phyloP scores from a whole-genome alignment of 208 protist genomes.

The Naegleria fowleri region DNA sequence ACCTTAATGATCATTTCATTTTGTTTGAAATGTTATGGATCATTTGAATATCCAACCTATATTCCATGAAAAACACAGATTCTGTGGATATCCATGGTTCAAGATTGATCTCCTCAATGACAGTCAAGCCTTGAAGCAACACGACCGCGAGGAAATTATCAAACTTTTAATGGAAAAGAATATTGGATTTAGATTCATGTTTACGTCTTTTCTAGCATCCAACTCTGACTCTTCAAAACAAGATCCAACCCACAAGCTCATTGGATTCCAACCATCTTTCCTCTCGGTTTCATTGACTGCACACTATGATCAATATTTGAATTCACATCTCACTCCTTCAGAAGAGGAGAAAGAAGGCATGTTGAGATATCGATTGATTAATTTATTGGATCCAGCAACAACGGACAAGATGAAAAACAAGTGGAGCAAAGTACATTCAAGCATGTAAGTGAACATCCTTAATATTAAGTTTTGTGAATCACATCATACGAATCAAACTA shows the following conservation, averaged over 20 bases:
- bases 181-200: neutral
- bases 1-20: too few relatives aligned
- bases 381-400: conserved; percentile 37
- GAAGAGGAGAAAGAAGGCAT: neutral
- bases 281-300: too few relatives aligned
- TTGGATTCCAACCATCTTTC: too few relatives aligned
- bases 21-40: too few relatives aligned
- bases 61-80: too few relatives aligned
- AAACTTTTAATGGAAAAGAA: neutral
- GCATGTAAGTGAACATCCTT: too few relatives aligned
- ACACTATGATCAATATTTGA: too few relatives aligned
- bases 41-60: too few relatives aligned
- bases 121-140: neutral
- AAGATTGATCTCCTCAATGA: neutral
- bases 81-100: neutral
- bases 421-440: neutral
- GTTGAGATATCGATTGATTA: neutral
- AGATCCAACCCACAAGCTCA: neutral
- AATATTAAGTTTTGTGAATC: too few relatives aligned
- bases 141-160: conserved; percentile 74
- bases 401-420: conserved; percentile 29
- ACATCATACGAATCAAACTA: too few relatives aligned
- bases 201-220: neutral
- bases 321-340: too few relatives aligned
- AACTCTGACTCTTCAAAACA: neutral